A percentile compares a stretch with the other conserved stretches of the same genome.
These are phyloP conservation scores for Phytophthora pistaciae DNA, from an alignment of 352 stramenopile genomes.

Conservation along the genomic window DNA sequence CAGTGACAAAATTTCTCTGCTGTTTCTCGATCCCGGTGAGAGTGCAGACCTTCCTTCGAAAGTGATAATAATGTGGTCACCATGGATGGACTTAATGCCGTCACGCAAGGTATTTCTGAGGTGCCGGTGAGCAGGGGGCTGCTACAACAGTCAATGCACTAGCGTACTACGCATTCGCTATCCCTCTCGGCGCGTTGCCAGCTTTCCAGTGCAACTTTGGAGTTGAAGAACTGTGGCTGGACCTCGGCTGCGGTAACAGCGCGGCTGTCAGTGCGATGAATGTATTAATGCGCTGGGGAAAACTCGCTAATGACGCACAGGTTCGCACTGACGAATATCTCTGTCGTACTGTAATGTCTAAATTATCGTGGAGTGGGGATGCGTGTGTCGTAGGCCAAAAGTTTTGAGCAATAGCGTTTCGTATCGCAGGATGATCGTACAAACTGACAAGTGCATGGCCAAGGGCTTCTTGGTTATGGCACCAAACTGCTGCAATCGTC, in stretches of 20 bases:
- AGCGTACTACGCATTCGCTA: conserved; percentile 71
- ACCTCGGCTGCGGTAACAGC: conserved; percentile 43
- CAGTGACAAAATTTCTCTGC: conserved; percentile 26
- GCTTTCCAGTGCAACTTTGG: conserved; percentile 50
- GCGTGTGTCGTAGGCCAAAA: too few species aligned
- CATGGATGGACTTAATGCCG: conserved; percentile 57
- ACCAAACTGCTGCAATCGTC: too few species aligned
- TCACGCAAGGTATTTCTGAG: conserved; percentile 75
- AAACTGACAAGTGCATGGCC: too few species aligned
- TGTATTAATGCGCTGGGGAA: neutral
- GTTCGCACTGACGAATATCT: neutral
- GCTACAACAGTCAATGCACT: conserved; percentile 62
- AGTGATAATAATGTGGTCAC: conserved; percentile 46
- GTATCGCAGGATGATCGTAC: too few species aligned
- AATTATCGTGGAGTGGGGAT: too few species aligned
- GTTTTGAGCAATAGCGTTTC: too few species aligned
- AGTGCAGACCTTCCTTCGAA: conserved; percentile 39
- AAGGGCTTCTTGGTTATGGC: too few species aligned
- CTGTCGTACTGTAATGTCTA: too few species aligned
- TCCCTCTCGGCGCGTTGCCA: conserved; percentile 64
- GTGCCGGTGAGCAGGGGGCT: conserved; percentile 55
- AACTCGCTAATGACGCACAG: neutral
- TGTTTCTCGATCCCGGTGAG: conserved; percentile 51
- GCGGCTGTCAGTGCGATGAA: conserved; percentile 1
- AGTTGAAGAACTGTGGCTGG: conserved; percentile 61